Evolutionary conservation across 225 moss, liverwort and hornwort species (phyloP), one percentile per base, ranked within the genome.

Genomic region (Neckera pumila): DNA sequence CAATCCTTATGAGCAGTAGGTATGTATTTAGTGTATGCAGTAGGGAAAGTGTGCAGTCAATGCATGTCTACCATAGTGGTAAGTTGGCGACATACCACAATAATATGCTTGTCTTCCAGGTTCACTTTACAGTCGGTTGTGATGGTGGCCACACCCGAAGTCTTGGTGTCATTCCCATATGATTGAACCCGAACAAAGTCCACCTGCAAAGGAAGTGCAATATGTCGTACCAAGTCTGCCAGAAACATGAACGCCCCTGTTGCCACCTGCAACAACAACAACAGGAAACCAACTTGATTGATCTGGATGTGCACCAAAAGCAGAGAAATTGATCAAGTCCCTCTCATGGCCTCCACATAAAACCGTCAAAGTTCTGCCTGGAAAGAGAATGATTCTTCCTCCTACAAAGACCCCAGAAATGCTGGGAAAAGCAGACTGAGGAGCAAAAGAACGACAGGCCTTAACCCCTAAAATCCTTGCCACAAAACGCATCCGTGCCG

Each of bases 171-270:
- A 40, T 91, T 91, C 47, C 95, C 96, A 76, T 96, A 95, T 6
- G 95, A 94, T 82, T 92, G 92, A 73, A 95, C 92, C 34, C 95
- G 93, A 58, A 97, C 92, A 71, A 97, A 94, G 88, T 97, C 96
- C 74, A 97, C 95, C 23, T 87, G 64, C 76, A 93, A 76, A 42
- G 96, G 92, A 62, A 91, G 80, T 70, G 88, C 86, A 58, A 91
- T 89, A 59, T 91, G 87, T 49, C 91, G 91, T 80, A 92, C 91
- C 89, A 97, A 81, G 83, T 97, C 95, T 70, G 97, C 95, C 90
- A 95, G 69, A 90, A 97, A 95, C 81, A 97, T 88, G 88, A 95
- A 95, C 20, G 95, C 97, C 58, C 95, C 95, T 43, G 96, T 96
- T 47, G 97, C 97, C 77, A 97, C 95, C 96, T 94, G 90, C 85